A percentile compares a stretch with the other conserved stretches of the same genome.
These are phyloP conservation scores for Microdochium paspali DNA, from an alignment of 2,329 filamentous ascomycete species.

Conservation along the genomic window DNA sequence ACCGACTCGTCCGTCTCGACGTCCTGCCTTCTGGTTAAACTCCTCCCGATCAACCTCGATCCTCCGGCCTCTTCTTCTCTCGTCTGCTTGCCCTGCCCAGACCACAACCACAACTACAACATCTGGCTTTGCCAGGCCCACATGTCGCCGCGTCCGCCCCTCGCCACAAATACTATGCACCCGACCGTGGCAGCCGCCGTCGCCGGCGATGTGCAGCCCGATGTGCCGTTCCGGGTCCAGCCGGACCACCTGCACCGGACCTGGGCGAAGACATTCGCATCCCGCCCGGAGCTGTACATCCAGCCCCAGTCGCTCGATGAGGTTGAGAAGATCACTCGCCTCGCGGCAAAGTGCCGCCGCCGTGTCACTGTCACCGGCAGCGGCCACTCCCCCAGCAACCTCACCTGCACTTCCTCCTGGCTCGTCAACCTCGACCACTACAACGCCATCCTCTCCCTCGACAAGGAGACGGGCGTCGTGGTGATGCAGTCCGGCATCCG, in stretches of 20 bases:
- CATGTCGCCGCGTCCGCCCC: too few relatives aligned
- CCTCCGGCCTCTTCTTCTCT: too few relatives aligned
- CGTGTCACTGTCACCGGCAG: constrained; percentile 82
- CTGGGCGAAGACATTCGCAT: constrained; percentile 91
- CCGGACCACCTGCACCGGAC: constrained; percentile 73
- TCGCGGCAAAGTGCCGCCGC: constrained; percentile 73
- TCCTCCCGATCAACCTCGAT: too few relatives aligned
- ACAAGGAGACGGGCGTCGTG: constrained; percentile 55
- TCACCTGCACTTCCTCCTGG: constrained; percentile 93
- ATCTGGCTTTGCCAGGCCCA: too few relatives aligned
- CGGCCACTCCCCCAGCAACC: constrained; percentile 81
- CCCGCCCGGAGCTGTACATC: constrained; percentile 82
- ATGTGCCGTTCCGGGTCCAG: constrained; percentile 66
- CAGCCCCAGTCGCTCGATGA: constrained; percentile 71
- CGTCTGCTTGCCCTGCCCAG: too few relatives aligned
- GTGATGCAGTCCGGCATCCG: constrained; percentile 85
- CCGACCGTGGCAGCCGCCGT: constrained; percentile 15
- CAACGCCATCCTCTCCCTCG: constrained; percentile 60
- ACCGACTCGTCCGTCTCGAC: too few relatives aligned
- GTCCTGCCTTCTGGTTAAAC: too few relatives aligned
- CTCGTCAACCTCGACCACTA: constrained; percentile 87
- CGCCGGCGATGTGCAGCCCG: constrained; percentile 9
- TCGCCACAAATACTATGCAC: constrained; percentile 10
- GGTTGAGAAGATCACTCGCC: constrained; percentile 71
- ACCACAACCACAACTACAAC: too few relatives aligned